Percentiles rank a stretch among this genome's conserved stretches.
Evolutionary conservation across 768 basidiomycete species (phyloP).

Genomic region (Boletus fagicola): DNA sequence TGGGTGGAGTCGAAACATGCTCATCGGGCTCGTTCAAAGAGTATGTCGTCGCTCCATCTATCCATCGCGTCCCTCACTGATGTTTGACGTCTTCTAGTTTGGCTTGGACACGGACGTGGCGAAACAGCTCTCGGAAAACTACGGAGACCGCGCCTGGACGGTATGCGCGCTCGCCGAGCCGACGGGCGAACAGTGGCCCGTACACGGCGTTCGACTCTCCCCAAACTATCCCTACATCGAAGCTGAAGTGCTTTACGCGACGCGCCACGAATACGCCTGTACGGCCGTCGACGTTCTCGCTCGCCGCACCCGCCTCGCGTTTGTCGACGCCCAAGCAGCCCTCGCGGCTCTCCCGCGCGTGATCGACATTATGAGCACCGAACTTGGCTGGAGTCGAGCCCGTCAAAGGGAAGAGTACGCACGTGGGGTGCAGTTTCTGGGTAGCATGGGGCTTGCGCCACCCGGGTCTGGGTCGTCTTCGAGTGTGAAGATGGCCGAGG

Average conservation of each 20-base stretch:
- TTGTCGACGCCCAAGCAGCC: conserved; percentile 87
- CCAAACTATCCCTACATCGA: conserved; percentile 85
- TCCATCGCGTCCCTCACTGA: background rate
- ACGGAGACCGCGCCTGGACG: conserved; percentile 96
- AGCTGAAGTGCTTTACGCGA: conserved; percentile 88
- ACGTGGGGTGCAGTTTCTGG: conserved; percentile 62
- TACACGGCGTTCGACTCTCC: conserved; percentile 74
- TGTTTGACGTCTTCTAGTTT: conserved; percentile 50
- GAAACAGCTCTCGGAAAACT: conserved; percentile 87
- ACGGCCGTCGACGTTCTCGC: conserved; percentile 94
- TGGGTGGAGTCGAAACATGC: conserved; percentile 95
- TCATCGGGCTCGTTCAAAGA: conserved; percentile 90
- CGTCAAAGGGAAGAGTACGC: conserved; percentile 60
- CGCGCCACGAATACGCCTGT: conserved; percentile 86
- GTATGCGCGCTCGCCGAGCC: conserved; percentile 78
- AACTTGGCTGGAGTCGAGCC: conserved; percentile 70
- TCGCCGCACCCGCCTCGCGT: conserved; percentile 88
- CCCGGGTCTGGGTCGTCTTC: conserved; percentile 31
- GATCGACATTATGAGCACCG: conserved; percentile 86
- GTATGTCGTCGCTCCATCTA: conserved; percentile 39
- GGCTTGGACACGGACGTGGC: conserved; percentile 91
- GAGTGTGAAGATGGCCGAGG: background rate
- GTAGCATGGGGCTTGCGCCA: conserved; percentile 80
- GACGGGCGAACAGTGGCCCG: conserved; percentile 80
- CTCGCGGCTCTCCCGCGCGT: conserved; percentile 82